These are phyloP conservation scores for Cyberlindnera nakhonratchasimensis DNA, from an alignment of 805 yeast species.

Conservation along the genomic window DNA sequence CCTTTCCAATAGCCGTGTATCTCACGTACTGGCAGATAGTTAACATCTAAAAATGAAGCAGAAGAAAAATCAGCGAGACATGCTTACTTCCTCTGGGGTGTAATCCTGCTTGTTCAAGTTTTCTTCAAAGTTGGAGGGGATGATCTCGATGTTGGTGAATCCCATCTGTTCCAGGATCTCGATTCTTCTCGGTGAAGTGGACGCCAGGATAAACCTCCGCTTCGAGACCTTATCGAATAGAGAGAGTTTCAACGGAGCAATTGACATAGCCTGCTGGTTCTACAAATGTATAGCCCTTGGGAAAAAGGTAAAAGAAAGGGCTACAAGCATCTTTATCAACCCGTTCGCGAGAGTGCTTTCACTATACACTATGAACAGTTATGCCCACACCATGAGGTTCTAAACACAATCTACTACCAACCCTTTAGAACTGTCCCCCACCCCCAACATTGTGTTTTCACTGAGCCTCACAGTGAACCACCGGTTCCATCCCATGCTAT, in stretches of 20 bases:
- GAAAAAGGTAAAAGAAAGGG: too few relatives aligned
- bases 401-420: too few relatives aligned
- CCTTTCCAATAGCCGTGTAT: constrained; percentile 68
- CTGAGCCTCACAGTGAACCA: not conserved
- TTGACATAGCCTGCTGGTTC: too few relatives aligned
- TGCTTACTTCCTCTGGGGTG: constrained; percentile 42
- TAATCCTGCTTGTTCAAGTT: constrained; percentile 53
- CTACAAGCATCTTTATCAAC: too few relatives aligned
- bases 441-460: too few relatives aligned
- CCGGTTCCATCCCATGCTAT: not conserved
- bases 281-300: too few relatives aligned
- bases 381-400: too few relatives aligned
- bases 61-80: not conserved
- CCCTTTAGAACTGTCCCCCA: too few relatives aligned
- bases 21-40: constrained; percentile 49
- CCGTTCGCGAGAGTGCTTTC: too few relatives aligned
- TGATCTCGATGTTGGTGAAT: constrained; percentile 40
- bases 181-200: constrained; percentile 77
- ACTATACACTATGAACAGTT: too few relatives aligned
- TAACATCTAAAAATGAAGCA: not conserved
- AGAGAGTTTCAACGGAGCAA: constrained; percentile 30
- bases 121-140: constrained; percentile 74
- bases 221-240: constrained; percentile 25
- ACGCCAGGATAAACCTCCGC: constrained; percentile 58
- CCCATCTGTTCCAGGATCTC: constrained; percentile 67